These are phyloP conservation scores for Termitomyces sp. DNA, from an alignment of 768 basidiomycete species.

Conservation along the genomic window DNA sequence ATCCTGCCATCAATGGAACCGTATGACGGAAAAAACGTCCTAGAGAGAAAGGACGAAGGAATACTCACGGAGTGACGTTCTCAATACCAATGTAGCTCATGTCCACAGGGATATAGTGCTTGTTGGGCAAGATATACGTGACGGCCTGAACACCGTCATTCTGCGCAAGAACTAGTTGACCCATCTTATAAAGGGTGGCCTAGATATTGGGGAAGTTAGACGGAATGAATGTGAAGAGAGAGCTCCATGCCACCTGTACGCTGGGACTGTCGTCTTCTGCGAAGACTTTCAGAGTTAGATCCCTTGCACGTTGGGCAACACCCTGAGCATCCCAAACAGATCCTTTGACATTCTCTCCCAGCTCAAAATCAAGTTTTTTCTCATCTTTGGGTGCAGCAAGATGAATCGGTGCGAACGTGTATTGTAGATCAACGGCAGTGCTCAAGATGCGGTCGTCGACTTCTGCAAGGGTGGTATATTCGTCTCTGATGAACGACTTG, in stretches of 20 bases:
- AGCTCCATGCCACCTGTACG: slow-evolving; percentile 60
- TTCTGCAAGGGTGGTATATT: slow-evolving; percentile 81
- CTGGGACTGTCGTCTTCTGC: slow-evolving; percentile 87
- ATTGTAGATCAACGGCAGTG: slow-evolving; percentile 76
- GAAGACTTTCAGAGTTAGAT: slow-evolving; percentile 73
- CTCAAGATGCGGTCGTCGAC: slow-evolving; percentile 90
- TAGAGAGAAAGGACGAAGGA: neutral
- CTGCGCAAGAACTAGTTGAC: slow-evolving; percentile 60
- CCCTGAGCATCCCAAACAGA: slow-evolving; percentile 53
- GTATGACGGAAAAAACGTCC: neutral
- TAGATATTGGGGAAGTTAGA: slow-evolving; percentile 20
- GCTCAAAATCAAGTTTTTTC: slow-evolving; percentile 45
- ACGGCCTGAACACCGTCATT: slow-evolving; percentile 56
- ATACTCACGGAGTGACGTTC: slow-evolving; percentile 39
- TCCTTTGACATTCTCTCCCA: slow-evolving; percentile 33
- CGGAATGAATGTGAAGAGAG: neutral
- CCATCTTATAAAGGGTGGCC: slow-evolving; percentile 94
- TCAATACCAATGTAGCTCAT: slow-evolving; percentile 70
- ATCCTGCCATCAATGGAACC: neutral
- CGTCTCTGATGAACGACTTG: slow-evolving; percentile 73
- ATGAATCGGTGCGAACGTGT: slow-evolving; percentile 50
- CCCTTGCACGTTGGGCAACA: slow-evolving; percentile 49
- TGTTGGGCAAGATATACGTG: slow-evolving; percentile 82
- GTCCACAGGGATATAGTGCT: slow-evolving; percentile 90
- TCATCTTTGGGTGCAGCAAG: slow-evolving; percentile 46